Percentiles rank a stretch among this genome's conserved stretches.
phyloP scores from a whole-genome alignment of 2,329 filamentous ascomycete genomes.

The Cladosporium sp. region DNA sequence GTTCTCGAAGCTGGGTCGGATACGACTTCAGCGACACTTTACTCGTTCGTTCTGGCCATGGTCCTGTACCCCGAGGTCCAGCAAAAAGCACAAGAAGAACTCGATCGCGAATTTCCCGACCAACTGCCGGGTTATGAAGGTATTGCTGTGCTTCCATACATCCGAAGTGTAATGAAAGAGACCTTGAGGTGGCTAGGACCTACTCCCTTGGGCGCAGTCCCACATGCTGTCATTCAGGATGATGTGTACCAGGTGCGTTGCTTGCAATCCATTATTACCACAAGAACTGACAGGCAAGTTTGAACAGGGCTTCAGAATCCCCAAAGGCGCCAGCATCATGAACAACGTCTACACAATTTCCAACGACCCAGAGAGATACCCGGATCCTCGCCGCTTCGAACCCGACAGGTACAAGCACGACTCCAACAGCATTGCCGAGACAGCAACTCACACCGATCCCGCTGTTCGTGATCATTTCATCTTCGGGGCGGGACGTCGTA shows the following conservation, averaged over 20 bases:
- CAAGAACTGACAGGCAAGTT: neutral
- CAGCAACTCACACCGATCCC: constrained; percentile 33
- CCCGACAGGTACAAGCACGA: constrained; percentile 29
- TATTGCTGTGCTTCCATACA: constrained; percentile 17
- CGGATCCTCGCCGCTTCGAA: constrained; percentile 35
- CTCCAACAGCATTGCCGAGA: constrained; percentile 24
- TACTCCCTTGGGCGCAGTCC: constrained; percentile 28
- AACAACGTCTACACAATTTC: constrained; percentile 35
- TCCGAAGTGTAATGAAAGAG: constrained; percentile 21
- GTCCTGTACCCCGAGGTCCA: constrained; percentile 48
- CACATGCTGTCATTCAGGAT: constrained; percentile 16
- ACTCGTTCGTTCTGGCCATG: constrained; percentile 27
- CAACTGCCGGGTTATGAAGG: constrained; percentile 18
- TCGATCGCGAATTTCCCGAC: constrained; percentile 15
- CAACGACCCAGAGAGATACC: constrained; percentile 33
- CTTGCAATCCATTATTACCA: neutral
- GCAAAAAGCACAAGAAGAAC: constrained; percentile 48
- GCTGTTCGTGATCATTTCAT: constrained; percentile 49
- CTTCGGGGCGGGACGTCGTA: constrained; percentile 53
- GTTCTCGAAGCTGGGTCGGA: constrained; percentile 38
- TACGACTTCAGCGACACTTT: constrained; percentile 30
- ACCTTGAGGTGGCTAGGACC: constrained; percentile 20
- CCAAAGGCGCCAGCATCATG: constrained; percentile 25
- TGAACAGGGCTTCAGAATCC: constrained; percentile 32
- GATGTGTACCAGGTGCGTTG: constrained; percentile 4